These are phyloP conservation scores for Zoysia matrella DNA, from an alignment of 202 grass and related monocot species.

Conservation along the genomic window DNA sequence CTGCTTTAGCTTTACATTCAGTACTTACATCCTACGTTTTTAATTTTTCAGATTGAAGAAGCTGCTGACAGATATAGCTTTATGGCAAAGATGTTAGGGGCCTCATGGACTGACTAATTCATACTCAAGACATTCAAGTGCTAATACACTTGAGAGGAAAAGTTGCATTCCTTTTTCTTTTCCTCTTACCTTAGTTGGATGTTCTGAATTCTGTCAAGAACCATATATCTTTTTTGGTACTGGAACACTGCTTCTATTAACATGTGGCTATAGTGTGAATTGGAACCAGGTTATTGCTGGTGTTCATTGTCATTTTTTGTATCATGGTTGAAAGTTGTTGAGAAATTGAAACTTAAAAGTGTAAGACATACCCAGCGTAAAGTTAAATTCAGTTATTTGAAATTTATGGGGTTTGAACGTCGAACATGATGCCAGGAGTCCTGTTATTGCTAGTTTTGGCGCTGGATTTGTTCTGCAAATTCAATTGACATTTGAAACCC, in stretches of 20 bases:
- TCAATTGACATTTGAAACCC: no score
- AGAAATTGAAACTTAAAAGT: not conserved
- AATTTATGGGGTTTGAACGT: not conserved
- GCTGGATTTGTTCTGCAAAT: no score
- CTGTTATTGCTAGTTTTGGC: not conserved
- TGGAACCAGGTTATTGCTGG: not conserved
- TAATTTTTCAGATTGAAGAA: slow-evolving; percentile 71
- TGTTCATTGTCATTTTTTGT: not conserved
- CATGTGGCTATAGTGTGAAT: not conserved
- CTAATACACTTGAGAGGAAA: no score
- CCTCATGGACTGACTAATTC: slow-evolving; percentile 59
- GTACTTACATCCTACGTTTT: not conserved
- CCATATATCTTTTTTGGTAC: not conserved
- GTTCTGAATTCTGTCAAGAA: not conserved
- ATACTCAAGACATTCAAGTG: not conserved
- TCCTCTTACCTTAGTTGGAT: not conserved
- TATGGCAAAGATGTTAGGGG: slow-evolving; percentile 83
- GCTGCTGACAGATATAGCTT: slow-evolving; percentile 85
- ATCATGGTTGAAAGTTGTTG: not conserved
- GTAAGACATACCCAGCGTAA: not conserved
- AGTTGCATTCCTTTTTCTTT: not conserved
- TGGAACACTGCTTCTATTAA: not conserved
- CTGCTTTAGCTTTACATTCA: not conserved
- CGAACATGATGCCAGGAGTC: not conserved
- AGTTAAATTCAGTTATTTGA: not conserved